Conservation (phyloP, 441 rosid genomes). For the Adansonia rubrostipa region DNA sequence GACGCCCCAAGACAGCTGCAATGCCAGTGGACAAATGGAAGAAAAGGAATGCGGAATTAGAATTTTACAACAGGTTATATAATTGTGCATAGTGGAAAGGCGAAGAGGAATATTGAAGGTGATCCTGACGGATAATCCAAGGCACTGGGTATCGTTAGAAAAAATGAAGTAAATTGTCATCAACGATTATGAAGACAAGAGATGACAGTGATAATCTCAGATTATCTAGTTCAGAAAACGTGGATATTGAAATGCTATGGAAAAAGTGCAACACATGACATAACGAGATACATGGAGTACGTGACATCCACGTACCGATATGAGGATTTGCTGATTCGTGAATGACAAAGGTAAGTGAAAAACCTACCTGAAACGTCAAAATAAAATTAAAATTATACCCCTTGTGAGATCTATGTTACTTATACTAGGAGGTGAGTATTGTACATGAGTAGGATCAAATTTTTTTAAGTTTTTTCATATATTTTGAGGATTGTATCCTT, state of each 20-base stretch:
- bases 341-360: slow-evolving; percentile 92
- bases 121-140: slow-evolving; percentile 1
- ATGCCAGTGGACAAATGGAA: neutral
- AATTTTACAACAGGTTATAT: neutral
- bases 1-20: slow-evolving; percentile 97
- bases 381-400: slow-evolving; percentile 24
- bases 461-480: too few relatives aligned
- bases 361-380: slow-evolving; percentile 72
- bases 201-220: neutral
- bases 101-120: too few relatives aligned
- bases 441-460: too few relatives aligned
- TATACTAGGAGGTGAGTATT: too few relatives aligned
- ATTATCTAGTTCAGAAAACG: neutral
- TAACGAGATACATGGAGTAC: neutral
- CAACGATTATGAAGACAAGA: neutral
- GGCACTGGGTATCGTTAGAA: neutral
- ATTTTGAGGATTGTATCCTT: too few relatives aligned
- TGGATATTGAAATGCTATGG: too few relatives aligned
- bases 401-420: neutral
- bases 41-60: neutral
- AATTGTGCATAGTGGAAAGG: slow-evolving; percentile 2
- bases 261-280: neutral
- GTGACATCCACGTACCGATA: slow-evolving; percentile 60
- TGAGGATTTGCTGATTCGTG: slow-evolving; percentile 99
- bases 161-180: neutral